These are phyloP conservation scores for Candida andamanensis DNA, from an alignment of 805 yeast genomes.

Conservation along the genomic window DNA sequence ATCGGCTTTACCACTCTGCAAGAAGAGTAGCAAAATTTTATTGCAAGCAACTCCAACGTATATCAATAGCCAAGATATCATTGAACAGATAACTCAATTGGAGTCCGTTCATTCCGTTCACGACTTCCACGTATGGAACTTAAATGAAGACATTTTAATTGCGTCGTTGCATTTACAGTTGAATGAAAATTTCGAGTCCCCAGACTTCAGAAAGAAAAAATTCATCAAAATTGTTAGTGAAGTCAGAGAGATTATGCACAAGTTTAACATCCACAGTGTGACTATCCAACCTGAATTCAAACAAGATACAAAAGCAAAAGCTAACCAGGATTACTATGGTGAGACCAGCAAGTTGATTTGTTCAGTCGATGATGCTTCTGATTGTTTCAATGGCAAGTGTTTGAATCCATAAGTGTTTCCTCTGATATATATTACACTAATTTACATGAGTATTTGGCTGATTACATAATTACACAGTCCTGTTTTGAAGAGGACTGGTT, in stretches of 20 bases:
- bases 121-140: constrained; percentile 95
- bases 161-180: constrained; percentile 88
- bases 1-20: constrained; percentile 85
- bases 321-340: constrained; percentile 20
- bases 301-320: constrained; percentile 4
- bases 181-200: constrained; percentile 46
- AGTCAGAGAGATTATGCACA: constrained; percentile 75
- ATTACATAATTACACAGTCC: constrained; percentile 10
- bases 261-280: constrained; percentile 83
- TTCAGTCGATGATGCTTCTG: constrained; percentile 25
- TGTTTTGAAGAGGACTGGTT: constrained; percentile 2
- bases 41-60: constrained; percentile 91
- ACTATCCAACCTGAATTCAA: constrained; percentile 93
- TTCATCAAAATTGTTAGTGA: constrained; percentile 68
- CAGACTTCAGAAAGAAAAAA: constrained; percentile 27
- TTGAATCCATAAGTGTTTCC: constrained; percentile 5
- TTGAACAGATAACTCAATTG: constrained; percentile 59
- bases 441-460: constrained; percentile 1
- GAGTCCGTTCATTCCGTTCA: constrained; percentile 80
- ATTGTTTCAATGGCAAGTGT: constrained; percentile 26
- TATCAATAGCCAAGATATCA: constrained; percentile 69
- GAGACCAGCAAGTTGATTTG: constrained; percentile 24
- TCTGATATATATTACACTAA: background rate
- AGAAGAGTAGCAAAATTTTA: constrained; percentile 78
- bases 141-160: constrained; percentile 78